Conservation (phyloP, 208 protist species). For the Trypanosoma cruzi region DNA sequence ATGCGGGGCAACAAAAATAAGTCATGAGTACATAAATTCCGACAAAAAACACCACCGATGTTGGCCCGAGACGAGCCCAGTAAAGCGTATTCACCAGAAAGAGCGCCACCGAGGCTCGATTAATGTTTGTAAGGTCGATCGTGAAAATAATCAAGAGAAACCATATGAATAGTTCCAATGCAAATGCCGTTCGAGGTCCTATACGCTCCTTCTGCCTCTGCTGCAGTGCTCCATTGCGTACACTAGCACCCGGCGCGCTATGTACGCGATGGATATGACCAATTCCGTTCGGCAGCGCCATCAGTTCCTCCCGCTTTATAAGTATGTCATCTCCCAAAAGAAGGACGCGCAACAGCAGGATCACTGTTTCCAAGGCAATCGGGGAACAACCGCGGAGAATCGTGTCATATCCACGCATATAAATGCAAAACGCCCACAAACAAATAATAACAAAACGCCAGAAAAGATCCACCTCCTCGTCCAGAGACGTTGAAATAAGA, state of each 20-base stretch:
- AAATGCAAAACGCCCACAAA: constrained; percentile 20
- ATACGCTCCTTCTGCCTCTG: constrained; percentile 20
- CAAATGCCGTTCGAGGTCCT: constrained; percentile 18
- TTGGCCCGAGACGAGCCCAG: constrained; percentile 8
- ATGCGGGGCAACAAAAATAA: constrained; percentile 21
- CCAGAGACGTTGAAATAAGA: not conserved
- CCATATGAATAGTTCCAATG: constrained; percentile 24
- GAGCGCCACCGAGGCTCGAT: constrained; percentile 19
- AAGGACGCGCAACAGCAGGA: constrained; percentile 35
- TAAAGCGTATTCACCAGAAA: constrained; percentile 23
- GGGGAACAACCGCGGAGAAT: constrained; percentile 30
- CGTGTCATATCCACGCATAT: constrained; percentile 15
- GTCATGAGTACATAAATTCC: constrained; percentile 12
- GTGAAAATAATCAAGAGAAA: constrained; percentile 17
- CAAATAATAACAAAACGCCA: constrained; percentile 14
- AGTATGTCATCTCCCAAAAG: constrained; percentile 23
- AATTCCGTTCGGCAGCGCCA: not conserved
- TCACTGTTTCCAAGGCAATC: constrained; percentile 35
- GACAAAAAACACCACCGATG: not conserved
- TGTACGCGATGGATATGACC: constrained; percentile 5
- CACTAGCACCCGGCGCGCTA: not conserved
- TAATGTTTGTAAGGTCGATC: constrained; percentile 18
- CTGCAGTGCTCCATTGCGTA: not conserved
- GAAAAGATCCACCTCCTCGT: constrained; percentile 10
- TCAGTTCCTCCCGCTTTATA: constrained; percentile 18